Conservation (phyloP, 2,329 filamentous ascomycete genomes). For the Sclerotinia sclerotiorum region DNA sequence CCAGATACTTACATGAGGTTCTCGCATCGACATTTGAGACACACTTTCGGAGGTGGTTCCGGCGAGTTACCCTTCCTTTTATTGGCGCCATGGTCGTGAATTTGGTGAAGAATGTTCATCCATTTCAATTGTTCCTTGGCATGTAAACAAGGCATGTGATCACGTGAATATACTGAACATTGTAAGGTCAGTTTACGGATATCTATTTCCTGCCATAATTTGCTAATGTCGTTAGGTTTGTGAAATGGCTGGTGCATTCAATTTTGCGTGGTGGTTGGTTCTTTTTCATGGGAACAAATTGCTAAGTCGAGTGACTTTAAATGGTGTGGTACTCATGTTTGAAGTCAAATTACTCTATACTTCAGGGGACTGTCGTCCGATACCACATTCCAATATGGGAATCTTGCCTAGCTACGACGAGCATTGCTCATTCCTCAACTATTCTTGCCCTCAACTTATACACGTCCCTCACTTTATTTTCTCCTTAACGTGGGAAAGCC, state of each 20-base stretch:
- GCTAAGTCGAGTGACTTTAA: conserved; percentile 8
- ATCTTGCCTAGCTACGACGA: neutral
- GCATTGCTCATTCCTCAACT: conserved; percentile 11
- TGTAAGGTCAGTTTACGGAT: neutral
- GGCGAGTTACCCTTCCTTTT: neutral
- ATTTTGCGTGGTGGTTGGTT: neutral
- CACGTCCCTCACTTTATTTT: neutral
- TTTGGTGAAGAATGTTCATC: conserved; percentile 12
- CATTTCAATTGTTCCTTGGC: conserved; percentile 13
- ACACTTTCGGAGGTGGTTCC: neutral
- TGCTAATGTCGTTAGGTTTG: neutral
- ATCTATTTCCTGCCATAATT: neutral
- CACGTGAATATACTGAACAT: neutral
- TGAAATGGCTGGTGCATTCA: neutral
- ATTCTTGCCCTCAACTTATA: neutral
- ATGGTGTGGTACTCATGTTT: neutral
- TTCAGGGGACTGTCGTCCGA: neutral
- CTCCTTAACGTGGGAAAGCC: conserved; percentile 8
- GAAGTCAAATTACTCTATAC: neutral
- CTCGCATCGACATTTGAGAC: neutral
- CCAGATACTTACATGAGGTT: neutral
- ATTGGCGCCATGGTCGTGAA: neutral
- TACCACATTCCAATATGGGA: conserved; percentile 18
- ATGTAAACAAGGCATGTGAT: neutral
- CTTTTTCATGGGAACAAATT: neutral